These are phyloP conservation scores for Amylostereum areolatum DNA, from an alignment of 1,284 basidiomycete genomes.

Conservation along the genomic window DNA sequence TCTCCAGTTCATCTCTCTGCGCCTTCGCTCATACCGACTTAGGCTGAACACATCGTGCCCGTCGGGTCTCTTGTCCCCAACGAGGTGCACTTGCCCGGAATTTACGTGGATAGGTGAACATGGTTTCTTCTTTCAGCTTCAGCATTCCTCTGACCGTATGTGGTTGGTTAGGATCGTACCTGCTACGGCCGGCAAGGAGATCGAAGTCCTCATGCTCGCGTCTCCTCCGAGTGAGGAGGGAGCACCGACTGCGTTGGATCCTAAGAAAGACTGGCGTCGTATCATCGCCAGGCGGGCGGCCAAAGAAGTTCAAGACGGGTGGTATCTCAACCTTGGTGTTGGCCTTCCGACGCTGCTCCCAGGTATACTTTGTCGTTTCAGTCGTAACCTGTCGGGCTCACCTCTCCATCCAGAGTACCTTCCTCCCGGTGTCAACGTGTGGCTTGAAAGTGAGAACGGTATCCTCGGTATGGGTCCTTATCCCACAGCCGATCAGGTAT, in stretches of 20 bases:
- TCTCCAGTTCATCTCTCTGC: background rate
- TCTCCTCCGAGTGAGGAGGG: constrained; percentile 23
- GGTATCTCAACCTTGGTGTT: constrained; percentile 64
- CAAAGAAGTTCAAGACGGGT: constrained; percentile 85
- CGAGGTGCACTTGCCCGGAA: constrained; percentile 80
- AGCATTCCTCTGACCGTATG: too few species aligned
- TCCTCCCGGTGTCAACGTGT: constrained; percentile 70
- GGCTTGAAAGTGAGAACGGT: constrained; percentile 93
- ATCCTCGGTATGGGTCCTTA: constrained; percentile 94
- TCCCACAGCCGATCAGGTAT: constrained; percentile 77
- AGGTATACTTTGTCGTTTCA: too few species aligned
- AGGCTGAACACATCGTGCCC: constrained; percentile 90
- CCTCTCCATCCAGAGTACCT: constrained; percentile 80
- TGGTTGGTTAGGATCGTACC: constrained; percentile 80
- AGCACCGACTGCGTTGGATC: constrained; percentile 35
- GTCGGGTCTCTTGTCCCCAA: constrained; percentile 79
- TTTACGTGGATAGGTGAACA: constrained; percentile 87
- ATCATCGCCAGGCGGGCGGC: constrained; percentile 80
- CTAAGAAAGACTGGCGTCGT: constrained; percentile 47
- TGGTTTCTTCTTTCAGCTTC: too few species aligned
- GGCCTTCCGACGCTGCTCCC: constrained; percentile 89
- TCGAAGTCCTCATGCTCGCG: constrained; percentile 73
- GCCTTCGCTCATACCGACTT: background rate
- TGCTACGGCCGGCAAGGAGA: constrained; percentile 70
- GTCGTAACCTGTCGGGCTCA: too few species aligned